Evolutionary conservation across 2,329 filamentous ascomycete genomes (phyloP).

Genomic region (Simplicillium aogashimaense): DNA sequence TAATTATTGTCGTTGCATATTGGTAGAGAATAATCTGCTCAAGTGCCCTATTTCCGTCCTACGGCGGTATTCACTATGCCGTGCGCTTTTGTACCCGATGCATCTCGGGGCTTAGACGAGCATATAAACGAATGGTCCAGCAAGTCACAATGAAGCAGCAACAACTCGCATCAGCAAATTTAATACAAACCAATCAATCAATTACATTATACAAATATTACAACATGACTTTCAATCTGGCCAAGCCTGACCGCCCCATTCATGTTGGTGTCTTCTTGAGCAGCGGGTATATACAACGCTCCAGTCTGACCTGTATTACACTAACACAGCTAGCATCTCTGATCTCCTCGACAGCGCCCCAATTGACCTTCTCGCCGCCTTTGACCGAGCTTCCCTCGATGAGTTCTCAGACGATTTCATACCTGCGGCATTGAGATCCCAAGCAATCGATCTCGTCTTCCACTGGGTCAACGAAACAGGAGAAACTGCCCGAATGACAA

Average conservation of each 20-base stretch:
- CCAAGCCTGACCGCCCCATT: constrained; percentile 13
- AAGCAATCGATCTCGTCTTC: constrained; percentile 18
- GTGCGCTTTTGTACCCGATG: too few species aligned
- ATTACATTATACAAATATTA: too few species aligned
- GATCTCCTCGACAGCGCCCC: constrained; percentile 24
- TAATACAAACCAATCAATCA: too few species aligned
- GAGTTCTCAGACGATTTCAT: constrained; percentile 8
- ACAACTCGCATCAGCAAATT: too few species aligned
- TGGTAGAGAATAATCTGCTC: too few species aligned
- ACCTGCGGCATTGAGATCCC: constrained; percentile 6
- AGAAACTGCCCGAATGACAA: constrained; percentile 12
- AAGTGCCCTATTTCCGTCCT: too few species aligned
- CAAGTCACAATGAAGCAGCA: too few species aligned
- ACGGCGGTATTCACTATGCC: too few species aligned
- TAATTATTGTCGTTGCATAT: too few species aligned
- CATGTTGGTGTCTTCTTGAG: constrained; percentile 19
- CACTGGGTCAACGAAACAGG: constrained; percentile 23
- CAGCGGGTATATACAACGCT: constrained; percentile 11
- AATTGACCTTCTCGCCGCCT: constrained; percentile 16
- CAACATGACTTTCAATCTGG: constrained; percentile 11
- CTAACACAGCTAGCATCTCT: constrained; percentile 13
- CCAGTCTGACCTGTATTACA: neutral
- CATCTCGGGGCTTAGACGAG: too few species aligned
- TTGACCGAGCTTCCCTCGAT: constrained; percentile 11
- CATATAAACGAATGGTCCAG: too few species aligned